These are phyloP conservation scores for Xylaria sp. DNA, from an alignment of 2,329 filamentous ascomycete genomes.

Conservation along the genomic window DNA sequence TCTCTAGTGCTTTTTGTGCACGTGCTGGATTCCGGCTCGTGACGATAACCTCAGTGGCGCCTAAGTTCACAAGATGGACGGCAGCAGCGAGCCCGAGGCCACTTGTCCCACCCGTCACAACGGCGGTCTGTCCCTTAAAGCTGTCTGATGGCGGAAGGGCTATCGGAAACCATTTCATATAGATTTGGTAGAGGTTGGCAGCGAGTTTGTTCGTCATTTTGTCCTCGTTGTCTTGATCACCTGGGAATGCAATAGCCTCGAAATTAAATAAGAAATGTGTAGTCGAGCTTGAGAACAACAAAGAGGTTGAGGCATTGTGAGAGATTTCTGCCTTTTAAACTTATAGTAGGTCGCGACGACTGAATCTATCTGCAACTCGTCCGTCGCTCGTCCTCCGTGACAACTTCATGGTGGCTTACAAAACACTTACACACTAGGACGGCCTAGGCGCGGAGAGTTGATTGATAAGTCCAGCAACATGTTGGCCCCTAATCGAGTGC, in stretches of 20 bases:
- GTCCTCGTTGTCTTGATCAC: neutral
- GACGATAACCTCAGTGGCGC: constrained; percentile 48
- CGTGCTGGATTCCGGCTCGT: constrained; percentile 45
- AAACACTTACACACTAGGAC: neutral
- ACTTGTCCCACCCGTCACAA: constrained; percentile 50
- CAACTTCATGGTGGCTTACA: constrained; percentile 11
- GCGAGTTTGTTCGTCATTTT: constrained; percentile 18
- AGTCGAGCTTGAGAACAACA: neutral
- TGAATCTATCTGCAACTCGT: neutral
- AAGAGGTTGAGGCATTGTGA: neutral
- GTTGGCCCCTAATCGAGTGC: neutral
- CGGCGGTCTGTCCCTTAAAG: constrained; percentile 40
- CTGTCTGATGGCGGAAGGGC: constrained; percentile 31
- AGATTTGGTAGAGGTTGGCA: constrained; percentile 28
- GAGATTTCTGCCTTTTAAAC: neutral
- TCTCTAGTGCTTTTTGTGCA: constrained; percentile 45
- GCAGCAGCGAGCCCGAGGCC: constrained; percentile 50
- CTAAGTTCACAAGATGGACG: constrained; percentile 47
- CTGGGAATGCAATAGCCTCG: neutral
- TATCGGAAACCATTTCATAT: constrained; percentile 37
- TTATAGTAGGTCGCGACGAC: neutral
- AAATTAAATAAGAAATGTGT: neutral
- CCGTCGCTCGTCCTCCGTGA: constrained; percentile 9
- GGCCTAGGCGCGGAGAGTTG: neutral
- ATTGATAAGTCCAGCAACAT: neutral